Evolutionary conservation across 805 yeast species (phyloP), one percentile per base, ranked within the genome.

Genomic region (Wickerhamiella domercqiae): DNA sequence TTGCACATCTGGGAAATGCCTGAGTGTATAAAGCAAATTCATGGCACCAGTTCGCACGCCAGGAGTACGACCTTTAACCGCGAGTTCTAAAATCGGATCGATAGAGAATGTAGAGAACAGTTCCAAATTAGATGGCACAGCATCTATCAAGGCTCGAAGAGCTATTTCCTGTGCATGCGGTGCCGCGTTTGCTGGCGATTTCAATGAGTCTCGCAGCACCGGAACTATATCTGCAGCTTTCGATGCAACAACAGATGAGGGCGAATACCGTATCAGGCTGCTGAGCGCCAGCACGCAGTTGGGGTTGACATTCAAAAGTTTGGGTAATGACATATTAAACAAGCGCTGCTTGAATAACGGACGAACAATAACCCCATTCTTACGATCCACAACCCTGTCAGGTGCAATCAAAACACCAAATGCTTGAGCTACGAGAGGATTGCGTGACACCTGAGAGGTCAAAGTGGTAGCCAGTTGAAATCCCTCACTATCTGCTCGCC

Each of bases 271-370:
- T 44, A 83, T 61, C 28, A 84, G 62, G 32, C 72, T 58, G 2
- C 94, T 72, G 35, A 87, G 60, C 0, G 90, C 72, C 7, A 73
- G 64, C 43, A 86, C 58, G 46, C 72, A 73, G 34, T 70, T 67
- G 34, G 72, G 68, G 43, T 68, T 68, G 14, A 53, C 57, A 45
- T 21, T 59, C 56, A 52, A 68, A 74, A 83, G 53, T 21, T 53
- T 55, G 0, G 79, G 78, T 4, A 82, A 63, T 1, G 73, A 60
- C 6, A 64, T 58, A 41, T 72, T 71, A 52, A 83, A 82, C 19
- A 81, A 65, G 45, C 75, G 75, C 51, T 90, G 98, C 52, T 83
- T 83, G 64, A 78, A 82, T 18, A 90, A 63, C 32, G 70, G 55
- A 41, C 79, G 69, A 15, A 78, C 68, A 41, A 75, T 71, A 39